Percentiles rank a stretch among this genome's conserved stretches.
These are phyloP conservation scores for Suhomyces bokatorum DNA, from an alignment of 1,139 yeast genomes.

Conservation along the genomic window DNA sequence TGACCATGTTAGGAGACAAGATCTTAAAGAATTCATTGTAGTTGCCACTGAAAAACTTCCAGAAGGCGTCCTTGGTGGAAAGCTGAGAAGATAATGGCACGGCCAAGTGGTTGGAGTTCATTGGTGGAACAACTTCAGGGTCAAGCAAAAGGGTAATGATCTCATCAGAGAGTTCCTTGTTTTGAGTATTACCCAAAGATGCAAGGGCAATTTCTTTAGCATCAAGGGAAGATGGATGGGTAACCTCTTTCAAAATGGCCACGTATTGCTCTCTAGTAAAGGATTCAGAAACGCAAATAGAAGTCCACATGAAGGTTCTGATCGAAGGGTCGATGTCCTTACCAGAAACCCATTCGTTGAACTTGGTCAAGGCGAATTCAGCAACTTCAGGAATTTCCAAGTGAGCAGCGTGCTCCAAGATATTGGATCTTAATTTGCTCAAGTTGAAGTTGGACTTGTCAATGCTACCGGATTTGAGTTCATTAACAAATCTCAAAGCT, in stretches of 20 bases:
- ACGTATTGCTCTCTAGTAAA: conserved; percentile 48
- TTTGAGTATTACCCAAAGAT: conserved; percentile 60
- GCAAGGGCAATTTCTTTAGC: conserved; percentile 64
- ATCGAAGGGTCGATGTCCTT: conserved; percentile 54
- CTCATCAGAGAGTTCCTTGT: conserved; percentile 33
- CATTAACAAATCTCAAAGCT: conserved; percentile 26
- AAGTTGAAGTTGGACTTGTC: conserved; percentile 43
- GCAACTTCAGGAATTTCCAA: conserved; percentile 52
- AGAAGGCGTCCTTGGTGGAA: conserved; percentile 48
- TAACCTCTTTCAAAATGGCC: conserved; percentile 49
- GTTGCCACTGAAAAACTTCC: conserved; percentile 57
- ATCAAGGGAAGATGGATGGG: conserved; percentile 61
- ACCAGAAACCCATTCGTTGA: conserved; percentile 36
- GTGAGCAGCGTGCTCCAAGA: conserved; percentile 54
- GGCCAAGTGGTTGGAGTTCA: conserved; percentile 68
- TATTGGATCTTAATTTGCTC: conserved; percentile 51
- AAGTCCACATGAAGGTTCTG: conserved; percentile 52
- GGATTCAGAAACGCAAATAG: conserved; percentile 47
- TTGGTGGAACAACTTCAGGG: conserved; percentile 54
- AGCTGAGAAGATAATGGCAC: conserved; percentile 53
- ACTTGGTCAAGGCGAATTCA: conserved; percentile 44
- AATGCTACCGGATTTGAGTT: conserved; percentile 23
- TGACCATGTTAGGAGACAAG: conserved; percentile 58
- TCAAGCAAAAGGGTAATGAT: conserved; percentile 43
- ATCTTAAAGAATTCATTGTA: conserved; percentile 49